These are phyloP conservation scores for Gnomoniopsis smithogilvyi DNA, from an alignment of 2,329 filamentous ascomycete species.

Conservation along the genomic window DNA sequence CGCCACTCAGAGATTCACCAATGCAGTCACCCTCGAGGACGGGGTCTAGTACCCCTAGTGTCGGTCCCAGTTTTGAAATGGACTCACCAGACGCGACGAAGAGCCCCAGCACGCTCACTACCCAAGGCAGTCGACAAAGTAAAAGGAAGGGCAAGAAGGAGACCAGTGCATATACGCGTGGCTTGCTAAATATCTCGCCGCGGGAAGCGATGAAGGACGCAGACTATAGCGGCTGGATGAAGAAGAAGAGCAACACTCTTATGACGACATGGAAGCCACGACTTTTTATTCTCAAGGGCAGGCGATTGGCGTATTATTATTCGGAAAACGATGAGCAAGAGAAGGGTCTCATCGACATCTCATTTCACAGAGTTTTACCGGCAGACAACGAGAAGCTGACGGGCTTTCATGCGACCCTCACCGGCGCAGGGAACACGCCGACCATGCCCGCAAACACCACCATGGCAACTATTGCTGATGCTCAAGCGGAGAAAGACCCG, in stretches of 20 bases:
- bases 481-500: slow-evolving; percentile 46
- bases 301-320: slow-evolving; percentile 93
- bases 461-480: slow-evolving; percentile 41
- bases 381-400: slow-evolving; percentile 90
- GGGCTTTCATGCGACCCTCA: slow-evolving; percentile 86
- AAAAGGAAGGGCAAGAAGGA: slow-evolving; percentile 83
- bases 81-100: slow-evolving; percentile 68
- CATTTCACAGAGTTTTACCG: slow-evolving; percentile 92
- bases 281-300: slow-evolving; percentile 90
- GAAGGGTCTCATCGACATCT: slow-evolving; percentile 95
- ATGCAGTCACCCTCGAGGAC: slow-evolving; percentile 68
- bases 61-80: slow-evolving; percentile 69
- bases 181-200: slow-evolving; percentile 76
- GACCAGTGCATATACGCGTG: slow-evolving; percentile 89
- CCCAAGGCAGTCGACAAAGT: slow-evolving; percentile 45
- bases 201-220: slow-evolving; percentile 80
- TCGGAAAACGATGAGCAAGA: slow-evolving; percentile 89
- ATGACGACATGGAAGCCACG: slow-evolving; percentile 98
- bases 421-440: slow-evolving; percentile 73
- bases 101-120: slow-evolving; percentile 47
- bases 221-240: slow-evolving; percentile 98
- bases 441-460: slow-evolving; percentile 48
- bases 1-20: slow-evolving; percentile 49
- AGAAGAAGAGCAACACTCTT: slow-evolving; percentile 92
- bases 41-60: slow-evolving; percentile 69